These are phyloP conservation scores for Colletotrichum sidae DNA, from an alignment of 2,329 filamentous ascomycete species.

Conservation along the genomic window DNA sequence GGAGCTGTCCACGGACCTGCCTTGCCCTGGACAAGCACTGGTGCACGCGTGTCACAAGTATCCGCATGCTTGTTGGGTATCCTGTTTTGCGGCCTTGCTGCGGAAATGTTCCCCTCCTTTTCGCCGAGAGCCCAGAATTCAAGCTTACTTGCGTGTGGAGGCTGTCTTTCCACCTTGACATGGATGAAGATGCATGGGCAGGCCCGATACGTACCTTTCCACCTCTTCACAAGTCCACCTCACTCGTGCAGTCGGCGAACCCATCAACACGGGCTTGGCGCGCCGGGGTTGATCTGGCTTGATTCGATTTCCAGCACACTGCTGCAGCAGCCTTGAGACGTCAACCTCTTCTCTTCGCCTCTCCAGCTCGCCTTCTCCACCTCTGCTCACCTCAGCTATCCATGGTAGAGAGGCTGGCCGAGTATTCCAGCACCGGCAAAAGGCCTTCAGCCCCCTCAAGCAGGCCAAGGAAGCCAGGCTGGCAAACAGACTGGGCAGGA, in stretches of 20 bases:
- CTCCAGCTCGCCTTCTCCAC: neutral
- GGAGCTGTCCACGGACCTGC: slow-evolving; percentile 10
- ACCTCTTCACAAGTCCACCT: slow-evolving; percentile 6
- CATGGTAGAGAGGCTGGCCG: neutral
- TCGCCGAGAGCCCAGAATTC: slow-evolving; percentile 27
- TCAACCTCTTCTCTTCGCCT: slow-evolving; percentile 13
- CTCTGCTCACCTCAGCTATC: neutral
- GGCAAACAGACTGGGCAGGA: slow-evolving; percentile 10
- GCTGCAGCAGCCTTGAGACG: slow-evolving; percentile 26
- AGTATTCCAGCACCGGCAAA: neutral
- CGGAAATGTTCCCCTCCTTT: neutral
- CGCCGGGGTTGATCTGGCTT: slow-evolving; percentile 27
- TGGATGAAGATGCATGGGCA: slow-evolving; percentile 10
- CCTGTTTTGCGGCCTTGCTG: too few relatives aligned
- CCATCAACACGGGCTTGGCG: slow-evolving; percentile 36
- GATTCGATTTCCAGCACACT: slow-evolving; percentile 33
- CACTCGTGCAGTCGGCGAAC: slow-evolving; percentile 29
- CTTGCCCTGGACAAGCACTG: slow-evolving; percentile 1
- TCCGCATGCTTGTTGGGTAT: too few relatives aligned
- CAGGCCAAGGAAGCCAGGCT: neutral
- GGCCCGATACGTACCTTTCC: slow-evolving; percentile 8
- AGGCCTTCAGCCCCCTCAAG: neutral
- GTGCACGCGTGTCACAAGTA: neutral
- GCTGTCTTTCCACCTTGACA: neutral
- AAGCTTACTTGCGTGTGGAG: slow-evolving; percentile 36